These are phyloP conservation scores for Psilocybe subaeruginosa DNA, from an alignment of 768 basidiomycete genomes.

Conservation along the genomic window DNA sequence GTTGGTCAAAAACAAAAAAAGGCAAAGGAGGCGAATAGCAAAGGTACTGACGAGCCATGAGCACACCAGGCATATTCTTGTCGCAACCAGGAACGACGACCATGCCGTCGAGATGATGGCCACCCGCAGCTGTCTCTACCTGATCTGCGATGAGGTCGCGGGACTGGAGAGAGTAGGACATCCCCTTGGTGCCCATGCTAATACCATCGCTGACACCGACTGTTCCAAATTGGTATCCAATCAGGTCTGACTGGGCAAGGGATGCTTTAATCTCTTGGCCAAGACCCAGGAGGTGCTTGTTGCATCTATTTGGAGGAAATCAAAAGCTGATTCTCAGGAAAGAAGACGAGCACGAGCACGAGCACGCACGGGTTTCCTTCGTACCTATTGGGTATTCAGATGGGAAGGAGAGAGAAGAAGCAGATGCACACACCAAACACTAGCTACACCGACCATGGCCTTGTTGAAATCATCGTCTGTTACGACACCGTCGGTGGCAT, in stretches of 20 bases:
- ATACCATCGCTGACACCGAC: slow-evolving; percentile 99
- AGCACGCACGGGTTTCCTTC: slow-evolving; percentile 93
- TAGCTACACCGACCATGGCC: slow-evolving; percentile 96
- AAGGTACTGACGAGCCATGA: slow-evolving; percentile 84
- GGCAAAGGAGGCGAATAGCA: slow-evolving; percentile 18
- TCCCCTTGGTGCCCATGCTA: slow-evolving; percentile 94
- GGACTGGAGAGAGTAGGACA: slow-evolving; percentile 96
- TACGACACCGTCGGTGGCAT: slow-evolving; percentile 93
- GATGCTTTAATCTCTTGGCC: slow-evolving; percentile 89
- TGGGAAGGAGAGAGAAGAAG: slow-evolving; percentile 9
- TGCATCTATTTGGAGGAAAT: slow-evolving; percentile 66
- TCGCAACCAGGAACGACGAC: slow-evolving; percentile 97
- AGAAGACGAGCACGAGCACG: slow-evolving; percentile 7
- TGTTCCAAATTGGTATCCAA: slow-evolving; percentile 97
- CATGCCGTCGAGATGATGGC: slow-evolving; percentile 98
- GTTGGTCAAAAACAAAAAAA: slow-evolving; percentile 9
- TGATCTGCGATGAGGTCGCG: slow-evolving; percentile 97
- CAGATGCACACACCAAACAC: slow-evolving; percentile 77
- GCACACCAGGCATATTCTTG: slow-evolving; percentile 99
- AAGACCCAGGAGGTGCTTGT: slow-evolving; percentile 87
- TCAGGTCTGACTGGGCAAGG: slow-evolving; percentile 66
- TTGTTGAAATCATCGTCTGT: slow-evolving; percentile 87
- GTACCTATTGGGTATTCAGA: slow-evolving; percentile 64
- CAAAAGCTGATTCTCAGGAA: neutral
- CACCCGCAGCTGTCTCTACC: slow-evolving; percentile 94